Evolutionary conservation across 2,329 filamentous ascomycete species (phyloP).

Genomic region (Rachicladosporium sp.): DNA sequence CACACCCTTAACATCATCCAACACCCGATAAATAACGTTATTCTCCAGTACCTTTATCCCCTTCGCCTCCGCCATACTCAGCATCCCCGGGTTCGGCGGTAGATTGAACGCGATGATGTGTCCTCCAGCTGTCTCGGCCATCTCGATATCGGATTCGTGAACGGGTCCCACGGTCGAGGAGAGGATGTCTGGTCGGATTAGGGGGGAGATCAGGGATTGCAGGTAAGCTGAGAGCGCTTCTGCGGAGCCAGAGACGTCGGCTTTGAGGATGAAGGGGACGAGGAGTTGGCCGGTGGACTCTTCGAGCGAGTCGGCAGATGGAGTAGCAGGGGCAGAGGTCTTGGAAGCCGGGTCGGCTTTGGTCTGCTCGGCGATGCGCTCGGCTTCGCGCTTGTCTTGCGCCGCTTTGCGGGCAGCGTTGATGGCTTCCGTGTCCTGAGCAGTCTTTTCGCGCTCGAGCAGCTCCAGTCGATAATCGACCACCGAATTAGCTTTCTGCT

Average conservation of each 20-base stretch:
- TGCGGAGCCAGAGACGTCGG: conserved; percentile 84
- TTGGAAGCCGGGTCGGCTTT: conserved; percentile 7
- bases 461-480: conserved; percentile 64
- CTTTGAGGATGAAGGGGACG: conserved; percentile 79
- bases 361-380: conserved; percentile 29
- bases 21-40: conserved; percentile 72
- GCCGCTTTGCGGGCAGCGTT: conserved; percentile 50
- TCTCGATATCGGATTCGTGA: conserved; percentile 77
- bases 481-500: conserved; percentile 66
- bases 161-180: conserved; percentile 66
- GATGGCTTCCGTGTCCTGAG: conserved; percentile 62
- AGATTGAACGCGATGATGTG: conserved; percentile 81
- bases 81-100: conserved; percentile 50
- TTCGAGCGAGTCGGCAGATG: too few species aligned
- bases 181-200: conserved; percentile 66
- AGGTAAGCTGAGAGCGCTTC: conserved; percentile 78
- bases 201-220: conserved; percentile 67
- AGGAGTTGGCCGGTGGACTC: conserved; percentile 35
- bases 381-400: conserved; percentile 50
- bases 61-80: conserved; percentile 54
- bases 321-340: conserved; percentile 9
- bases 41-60: conserved; percentile 72
- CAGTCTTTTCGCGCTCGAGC: conserved; percentile 52
- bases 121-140: conserved; percentile 64
- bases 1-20: conserved; percentile 57